Conservation (phyloP, 2,329 filamentous ascomycete genomes). For the Talaromyces sp. region DNA sequence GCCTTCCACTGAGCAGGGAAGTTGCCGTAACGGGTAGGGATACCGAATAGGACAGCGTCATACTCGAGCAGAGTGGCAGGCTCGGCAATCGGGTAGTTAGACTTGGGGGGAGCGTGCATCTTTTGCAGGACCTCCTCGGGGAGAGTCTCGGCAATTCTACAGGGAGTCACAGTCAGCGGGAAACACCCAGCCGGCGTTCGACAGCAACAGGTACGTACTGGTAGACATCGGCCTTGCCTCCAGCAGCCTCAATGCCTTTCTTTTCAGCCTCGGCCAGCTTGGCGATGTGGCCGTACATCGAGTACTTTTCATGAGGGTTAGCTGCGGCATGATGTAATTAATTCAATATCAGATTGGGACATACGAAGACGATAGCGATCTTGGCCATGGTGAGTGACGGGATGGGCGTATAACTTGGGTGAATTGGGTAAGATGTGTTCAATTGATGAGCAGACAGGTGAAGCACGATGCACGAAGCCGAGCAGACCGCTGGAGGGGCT, state of each 20-base stretch:
- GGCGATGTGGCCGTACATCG: slow-evolving; percentile 87
- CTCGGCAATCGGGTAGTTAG: slow-evolving; percentile 60
- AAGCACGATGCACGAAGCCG: not conserved
- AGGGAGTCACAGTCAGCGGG: slow-evolving; percentile 7
- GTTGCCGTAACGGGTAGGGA: slow-evolving; percentile 94
- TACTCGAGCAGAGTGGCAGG: slow-evolving; percentile 63
- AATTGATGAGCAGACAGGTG: not conserved
- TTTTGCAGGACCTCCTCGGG: slow-evolving; percentile 73
- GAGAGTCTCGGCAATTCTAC: slow-evolving; percentile 78
- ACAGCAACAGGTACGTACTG: slow-evolving; percentile 51
- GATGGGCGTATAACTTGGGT: not conserved
- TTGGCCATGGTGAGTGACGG: slow-evolving; percentile 64
- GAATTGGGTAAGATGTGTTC: not conserved
- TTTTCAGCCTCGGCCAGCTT: slow-evolving; percentile 84
- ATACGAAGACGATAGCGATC: slow-evolving; percentile 82
- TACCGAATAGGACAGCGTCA: slow-evolving; percentile 87
- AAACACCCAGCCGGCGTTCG: not conserved
- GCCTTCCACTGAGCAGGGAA: slow-evolving; percentile 93
- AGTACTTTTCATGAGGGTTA: slow-evolving; percentile 73
- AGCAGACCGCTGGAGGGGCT: not conserved
- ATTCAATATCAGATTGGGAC: slow-evolving; percentile 30
- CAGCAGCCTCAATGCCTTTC: slow-evolving; percentile 80
- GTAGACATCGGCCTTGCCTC: slow-evolving; percentile 74
- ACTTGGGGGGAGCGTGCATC: slow-evolving; percentile 83
- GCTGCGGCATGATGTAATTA: not conserved